These are phyloP conservation scores for Microcyclosporella mali DNA, from an alignment of 2,329 filamentous ascomycete genomes.

Conservation along the genomic window DNA sequence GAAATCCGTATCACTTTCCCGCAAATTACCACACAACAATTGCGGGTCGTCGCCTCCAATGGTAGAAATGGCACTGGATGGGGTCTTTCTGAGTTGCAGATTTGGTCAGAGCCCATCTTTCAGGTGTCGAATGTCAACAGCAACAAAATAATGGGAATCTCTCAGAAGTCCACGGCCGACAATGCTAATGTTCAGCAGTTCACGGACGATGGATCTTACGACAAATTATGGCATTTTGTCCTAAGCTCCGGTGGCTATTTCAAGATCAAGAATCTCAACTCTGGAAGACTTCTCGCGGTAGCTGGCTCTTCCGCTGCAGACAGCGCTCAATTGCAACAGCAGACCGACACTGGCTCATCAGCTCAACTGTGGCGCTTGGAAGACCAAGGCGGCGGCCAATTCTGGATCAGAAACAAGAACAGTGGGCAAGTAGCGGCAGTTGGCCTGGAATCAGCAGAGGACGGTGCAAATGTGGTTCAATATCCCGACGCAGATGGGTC, in stretches of 20 bases:
- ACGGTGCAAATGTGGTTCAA: conserved; percentile 1
- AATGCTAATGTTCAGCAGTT: not conserved
- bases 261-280: not conserved
- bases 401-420: conserved; percentile 1
- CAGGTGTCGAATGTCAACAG: not conserved
- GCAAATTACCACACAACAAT: not conserved
- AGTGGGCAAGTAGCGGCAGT: not conserved
- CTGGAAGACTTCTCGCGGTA: not conserved
- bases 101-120: not conserved
- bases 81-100: conserved; percentile 1
- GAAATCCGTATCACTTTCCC: conserved; percentile 1
- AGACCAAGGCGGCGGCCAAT: not conserved
- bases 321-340: not conserved
- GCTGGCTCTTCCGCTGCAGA: not conserved
- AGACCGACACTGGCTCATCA: not conserved
- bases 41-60: not conserved
- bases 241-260: not conserved
- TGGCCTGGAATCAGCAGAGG: not conserved
- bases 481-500: not conserved
- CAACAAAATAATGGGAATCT: not conserved
- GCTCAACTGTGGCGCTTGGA: not conserved
- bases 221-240: not conserved
- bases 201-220: not conserved
- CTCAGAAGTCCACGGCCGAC: not conserved
- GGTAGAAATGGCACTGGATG: not conserved